These are phyloP conservation scores for Picea glauca DNA, from an alignment of 75 land plant genomes.

Conservation along the genomic window DNA sequence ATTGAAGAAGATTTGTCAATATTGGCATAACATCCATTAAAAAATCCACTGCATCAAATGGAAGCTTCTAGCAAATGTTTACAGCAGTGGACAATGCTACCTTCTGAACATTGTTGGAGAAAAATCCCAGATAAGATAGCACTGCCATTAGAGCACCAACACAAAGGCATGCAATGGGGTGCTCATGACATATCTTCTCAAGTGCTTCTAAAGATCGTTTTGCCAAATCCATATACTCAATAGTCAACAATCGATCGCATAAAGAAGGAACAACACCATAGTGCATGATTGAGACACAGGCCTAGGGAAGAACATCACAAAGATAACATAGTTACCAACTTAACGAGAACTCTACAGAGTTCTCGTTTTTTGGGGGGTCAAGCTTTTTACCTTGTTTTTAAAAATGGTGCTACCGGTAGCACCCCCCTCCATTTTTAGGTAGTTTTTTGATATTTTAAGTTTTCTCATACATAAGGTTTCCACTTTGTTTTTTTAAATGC, in stretches of 20 bases:
- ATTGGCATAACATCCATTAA: background rate
- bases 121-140: constrained; percentile 60
- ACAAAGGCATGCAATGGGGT: constrained; percentile 58
- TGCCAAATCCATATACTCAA: constrained; percentile 79
- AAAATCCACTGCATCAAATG: background rate
- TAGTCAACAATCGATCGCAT: constrained; percentile 42
- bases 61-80: background rate
- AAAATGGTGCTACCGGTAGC: no score
- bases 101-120: constrained; percentile 62
- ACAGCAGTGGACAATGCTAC: constrained; percentile 17
- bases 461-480: no score
- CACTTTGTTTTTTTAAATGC: no score
- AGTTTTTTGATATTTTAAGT: no score
- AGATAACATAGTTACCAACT: no score
- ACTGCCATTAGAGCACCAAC: constrained; percentile 67
- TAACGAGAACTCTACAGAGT: no score
- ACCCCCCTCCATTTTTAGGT: no score
- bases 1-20: constrained; percentile 4
- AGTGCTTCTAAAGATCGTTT: constrained; percentile 81
- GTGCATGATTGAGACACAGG: constrained; percentile 30
- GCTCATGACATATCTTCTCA: constrained; percentile 65
- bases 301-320: constrained; percentile 54
- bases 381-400: no score
- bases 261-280: constrained; percentile 59
- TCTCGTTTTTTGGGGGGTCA: no score